phyloP scores from a whole-genome alignment of 176 grass and related monocot genomes.

The Phoenix dactylifera region DNA sequence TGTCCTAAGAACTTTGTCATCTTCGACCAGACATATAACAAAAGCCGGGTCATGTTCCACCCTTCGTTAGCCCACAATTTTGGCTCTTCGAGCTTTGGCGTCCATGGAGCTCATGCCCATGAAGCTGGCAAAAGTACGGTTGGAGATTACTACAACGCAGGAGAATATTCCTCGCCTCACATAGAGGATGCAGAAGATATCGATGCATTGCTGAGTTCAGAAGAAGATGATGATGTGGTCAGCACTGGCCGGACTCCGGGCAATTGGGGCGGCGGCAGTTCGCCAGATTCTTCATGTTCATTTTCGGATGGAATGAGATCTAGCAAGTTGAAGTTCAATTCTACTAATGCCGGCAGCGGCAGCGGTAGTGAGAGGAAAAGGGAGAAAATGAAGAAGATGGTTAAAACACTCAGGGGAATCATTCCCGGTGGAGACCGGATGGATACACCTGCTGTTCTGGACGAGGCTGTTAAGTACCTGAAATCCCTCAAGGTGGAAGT shows the following conservation, averaged over 20 bases:
- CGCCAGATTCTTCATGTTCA: slow-evolving; percentile 78
- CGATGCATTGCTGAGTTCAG: slow-evolving; percentile 84
- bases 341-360: slow-evolving; percentile 8
- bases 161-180: slow-evolving; percentile 30
- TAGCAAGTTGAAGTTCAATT: neutral
- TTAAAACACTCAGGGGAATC: slow-evolving; percentile 66
- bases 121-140: slow-evolving; percentile 29
- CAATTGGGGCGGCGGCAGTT: slow-evolving; percentile 32
- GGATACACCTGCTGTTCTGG: slow-evolving; percentile 71
- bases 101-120: slow-evolving; percentile 19
- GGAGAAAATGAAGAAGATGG: slow-evolving; percentile 81
- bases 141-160: slow-evolving; percentile 20
- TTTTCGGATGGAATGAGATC: slow-evolving; percentile 8
- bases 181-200: slow-evolving; percentile 87
- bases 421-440: slow-evolving; percentile 64
- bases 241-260: slow-evolving; percentile 77
- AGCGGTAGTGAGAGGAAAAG: slow-evolving; percentile 33
- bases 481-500: slow-evolving; percentile 83
- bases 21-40: slow-evolving; percentile 79
- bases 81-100: slow-evolving; percentile 29
- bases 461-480: slow-evolving; percentile 71
- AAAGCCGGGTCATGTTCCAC: slow-evolving; percentile 92
- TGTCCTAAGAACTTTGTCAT: slow-evolving; percentile 97
- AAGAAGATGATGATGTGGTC: slow-evolving; percentile 80
- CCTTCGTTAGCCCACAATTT: slow-evolving; percentile 71